These are phyloP conservation scores for Hordeum marinum DNA, from an alignment of 176 grass and related monocot genomes.

Conservation along the genomic window DNA sequence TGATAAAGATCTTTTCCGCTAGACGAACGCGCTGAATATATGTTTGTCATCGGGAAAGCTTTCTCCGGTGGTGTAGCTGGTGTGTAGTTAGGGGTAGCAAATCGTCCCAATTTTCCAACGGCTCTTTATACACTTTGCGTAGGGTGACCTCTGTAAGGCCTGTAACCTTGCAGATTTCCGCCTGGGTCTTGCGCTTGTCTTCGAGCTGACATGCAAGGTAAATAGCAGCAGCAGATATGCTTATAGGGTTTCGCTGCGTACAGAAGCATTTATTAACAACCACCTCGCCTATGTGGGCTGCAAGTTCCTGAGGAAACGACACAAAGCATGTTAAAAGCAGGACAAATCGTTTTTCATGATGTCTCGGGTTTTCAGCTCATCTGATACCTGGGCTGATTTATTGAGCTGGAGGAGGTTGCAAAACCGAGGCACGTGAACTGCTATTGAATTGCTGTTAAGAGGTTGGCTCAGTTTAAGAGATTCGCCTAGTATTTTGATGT, in stretches of 20 bases:
- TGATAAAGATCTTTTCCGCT: slow-evolving; percentile 66
- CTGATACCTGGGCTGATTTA: slow-evolving; percentile 93
- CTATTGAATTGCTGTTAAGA: slow-evolving; percentile 95
- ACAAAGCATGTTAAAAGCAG: neutral
- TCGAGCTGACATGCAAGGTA: slow-evolving; percentile 96
- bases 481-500: slow-evolving; percentile 98
- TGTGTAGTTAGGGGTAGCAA: slow-evolving; percentile 83
- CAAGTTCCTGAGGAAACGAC: slow-evolving; percentile 58
- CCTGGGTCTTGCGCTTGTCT: slow-evolving; percentile 96
- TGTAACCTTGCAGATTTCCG: slow-evolving; percentile 95
- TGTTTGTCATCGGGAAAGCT: slow-evolving; percentile 81
- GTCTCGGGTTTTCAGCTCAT: neutral
- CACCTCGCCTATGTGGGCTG: slow-evolving; percentile 92
- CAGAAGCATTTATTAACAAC: slow-evolving; percentile 98
- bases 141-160: slow-evolving; percentile 97
- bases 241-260: slow-evolving; percentile 86
- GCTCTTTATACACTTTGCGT: slow-evolving; percentile 98
- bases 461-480: slow-evolving; percentile 92
- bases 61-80: slow-evolving; percentile 86
- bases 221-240: slow-evolving; percentile 98
- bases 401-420: slow-evolving; percentile 94
- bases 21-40: slow-evolving; percentile 59
- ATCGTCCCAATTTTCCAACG: slow-evolving; percentile 96
- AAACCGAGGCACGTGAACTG: slow-evolving; percentile 98
- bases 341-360: neutral